Base-by-base conservation (phyloP, 495 filamentous ascomycete genomes). In the Cercophora sp. region DNA sequence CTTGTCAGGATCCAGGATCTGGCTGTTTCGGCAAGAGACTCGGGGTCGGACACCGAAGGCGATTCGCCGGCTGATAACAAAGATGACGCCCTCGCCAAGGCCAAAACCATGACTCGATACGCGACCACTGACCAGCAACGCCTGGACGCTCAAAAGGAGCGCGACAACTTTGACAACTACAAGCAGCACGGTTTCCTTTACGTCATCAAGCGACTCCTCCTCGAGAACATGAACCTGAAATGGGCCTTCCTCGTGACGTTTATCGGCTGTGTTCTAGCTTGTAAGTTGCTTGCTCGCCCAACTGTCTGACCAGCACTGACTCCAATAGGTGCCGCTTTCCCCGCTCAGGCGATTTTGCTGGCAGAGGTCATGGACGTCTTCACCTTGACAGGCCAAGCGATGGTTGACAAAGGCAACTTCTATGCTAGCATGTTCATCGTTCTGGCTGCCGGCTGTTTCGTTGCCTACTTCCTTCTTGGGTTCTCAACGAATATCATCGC, bases 401-500 rank as follows among this genome's bases (percentile, higher is more conserved):
- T 70, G 54, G 58, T 57, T 5, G 52, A 54, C 26, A 55, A 51
- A 16, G 70, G 68, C 19, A 75, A 82, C 48, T 82, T 80, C 51
- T 83, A 70, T 66, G 66, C 77, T 0, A 60, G 78, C 51, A 81
- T 82, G 76, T 82, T 82, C 54, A 73, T 82, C 41, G 60, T 79
- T 13, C 58, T 81, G 2, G 75, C 76, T 1, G 58, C 76, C 0
- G 68, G 55, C 18, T 64, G 71, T 11, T 61, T 70, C 0, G 39
- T 68, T 2, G 67, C 60, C 45, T 82, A 81, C 42, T 64, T 64
- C 16, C 24, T 58, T 0, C 39, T 81, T 4, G 79, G 78, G 27
- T 70, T 43, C 47, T 72, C 79, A 34, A 48, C 59, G 9, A 73
- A 66, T 46, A 69, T 79, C 35, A 51, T 72, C 22, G 49, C 57